Conservation (phyloP, 345 rosid species). For the Moricandia arvensis region DNA sequence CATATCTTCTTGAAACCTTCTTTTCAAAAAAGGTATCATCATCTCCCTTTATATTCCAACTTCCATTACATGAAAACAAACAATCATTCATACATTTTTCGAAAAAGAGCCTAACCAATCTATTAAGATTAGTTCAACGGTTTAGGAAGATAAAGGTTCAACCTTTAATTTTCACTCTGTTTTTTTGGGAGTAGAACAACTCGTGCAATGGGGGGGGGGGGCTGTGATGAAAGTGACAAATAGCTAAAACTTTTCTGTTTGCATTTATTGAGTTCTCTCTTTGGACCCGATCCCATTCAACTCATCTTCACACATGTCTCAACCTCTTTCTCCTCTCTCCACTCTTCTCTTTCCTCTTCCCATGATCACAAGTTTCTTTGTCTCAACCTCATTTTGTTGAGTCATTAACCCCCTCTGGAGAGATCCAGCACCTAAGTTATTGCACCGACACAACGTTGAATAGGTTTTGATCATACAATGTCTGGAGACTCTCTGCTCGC, state of each 20-base stretch:
- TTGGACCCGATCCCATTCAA: constrained; percentile 39
- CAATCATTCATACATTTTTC: constrained; percentile 23
- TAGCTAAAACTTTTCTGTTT: constrained; percentile 29
- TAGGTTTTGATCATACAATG: constrained; percentile 23
- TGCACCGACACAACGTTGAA: constrained; percentile 23
- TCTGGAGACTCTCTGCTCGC: constrained; percentile 27
- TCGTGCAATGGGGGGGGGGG: constrained; percentile 36
- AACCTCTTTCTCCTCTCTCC: constrained; percentile 17
- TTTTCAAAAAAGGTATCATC: neutral
- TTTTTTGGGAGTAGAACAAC: constrained; percentile 28
- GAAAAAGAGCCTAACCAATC: neutral
- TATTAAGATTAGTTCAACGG: neutral
- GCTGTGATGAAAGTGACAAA: constrained; percentile 42
- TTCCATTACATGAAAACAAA: constrained; percentile 32
- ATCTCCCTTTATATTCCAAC: constrained; percentile 23
- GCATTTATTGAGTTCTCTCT: constrained; percentile 39
- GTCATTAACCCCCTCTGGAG: constrained; percentile 12
- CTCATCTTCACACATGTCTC: constrained; percentile 35
- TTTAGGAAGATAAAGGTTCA: constrained; percentile 16
- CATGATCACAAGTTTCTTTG: constrained; percentile 12
- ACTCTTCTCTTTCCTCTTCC: constrained; percentile 8
- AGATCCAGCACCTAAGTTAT: constrained; percentile 9
- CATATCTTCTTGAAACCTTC: constrained; percentile 5
- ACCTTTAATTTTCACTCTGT: constrained; percentile 21
- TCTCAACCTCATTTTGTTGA: constrained; percentile 20